phyloP scores from a whole-genome alignment of 768 basidiomycete species.

The Rhizopogon salebrosus region DNA sequence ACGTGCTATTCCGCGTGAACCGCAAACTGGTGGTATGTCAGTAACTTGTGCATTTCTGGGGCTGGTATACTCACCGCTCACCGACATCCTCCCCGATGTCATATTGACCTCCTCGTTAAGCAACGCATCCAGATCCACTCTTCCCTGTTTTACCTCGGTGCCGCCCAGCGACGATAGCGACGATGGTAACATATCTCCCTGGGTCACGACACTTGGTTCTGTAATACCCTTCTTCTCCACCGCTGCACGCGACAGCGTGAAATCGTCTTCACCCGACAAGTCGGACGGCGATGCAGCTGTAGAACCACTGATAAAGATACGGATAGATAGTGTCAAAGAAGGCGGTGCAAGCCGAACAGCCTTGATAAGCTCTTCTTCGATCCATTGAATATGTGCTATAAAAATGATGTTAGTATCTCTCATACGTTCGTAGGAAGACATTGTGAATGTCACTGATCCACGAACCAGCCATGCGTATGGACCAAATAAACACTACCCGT shows the following conservation, averaged over 20 bases:
- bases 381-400: constrained; percentile 40
- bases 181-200: not conserved
- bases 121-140: constrained; percentile 37
- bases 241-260: constrained; percentile 11
- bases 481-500: constrained; percentile 49
- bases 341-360: constrained; percentile 26
- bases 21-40: constrained; percentile 37
- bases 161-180: constrained; percentile 15
- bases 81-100: constrained; percentile 36
- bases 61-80: constrained; percentile 36
- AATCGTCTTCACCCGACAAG: not conserved
- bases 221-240: constrained; percentile 3
- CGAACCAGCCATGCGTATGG: constrained; percentile 41
- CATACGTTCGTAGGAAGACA: not conserved
- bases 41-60: not conserved
- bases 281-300: not conserved
- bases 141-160: constrained; percentile 28
- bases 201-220: constrained; percentile 1
- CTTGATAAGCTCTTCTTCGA: constrained; percentile 32
- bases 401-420: not conserved
- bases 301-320: constrained; percentile 36
- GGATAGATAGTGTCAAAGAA: constrained; percentile 31
- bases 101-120: constrained; percentile 32
- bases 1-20: constrained; percentile 34
- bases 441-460: too few species aligned